These are phyloP conservation scores for Cantharellus anzutake DNA, from an alignment of 768 basidiomycete species.

Conservation along the genomic window DNA sequence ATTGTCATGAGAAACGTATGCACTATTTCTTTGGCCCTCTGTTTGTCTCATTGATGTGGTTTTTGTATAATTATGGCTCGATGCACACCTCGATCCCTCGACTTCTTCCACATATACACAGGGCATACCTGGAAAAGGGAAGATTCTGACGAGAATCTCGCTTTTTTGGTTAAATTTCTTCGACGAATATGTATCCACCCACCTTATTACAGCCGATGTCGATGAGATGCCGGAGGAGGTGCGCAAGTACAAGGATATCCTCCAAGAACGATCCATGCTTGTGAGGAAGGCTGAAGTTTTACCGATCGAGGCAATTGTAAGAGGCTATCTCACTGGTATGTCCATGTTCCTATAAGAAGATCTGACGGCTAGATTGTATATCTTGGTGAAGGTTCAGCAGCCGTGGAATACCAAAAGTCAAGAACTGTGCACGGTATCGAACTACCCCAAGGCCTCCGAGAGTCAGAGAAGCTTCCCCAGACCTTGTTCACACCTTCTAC, in stretches of 20 bases:
- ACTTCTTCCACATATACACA: conserved; percentile 16
- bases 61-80: no score
- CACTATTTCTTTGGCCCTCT: background rate
- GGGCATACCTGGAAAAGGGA: conserved; percentile 92
- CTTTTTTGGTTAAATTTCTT: conserved; percentile 91
- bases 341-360: conserved; percentile 3
- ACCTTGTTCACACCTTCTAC: conserved; percentile 94
- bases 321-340: conserved; percentile 91
- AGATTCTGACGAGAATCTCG: conserved; percentile 74
- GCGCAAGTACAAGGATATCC: conserved; percentile 48
- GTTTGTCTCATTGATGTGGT: background rate
- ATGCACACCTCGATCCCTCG: no score
- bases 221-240: conserved; percentile 72
- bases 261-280: conserved; percentile 78
- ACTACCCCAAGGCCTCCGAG: conserved; percentile 56
- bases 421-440: conserved; percentile 78
- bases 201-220: conserved; percentile 61
- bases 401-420: conserved; percentile 78
- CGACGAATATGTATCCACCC: conserved; percentile 62
- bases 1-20: conserved; percentile 83
- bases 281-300: conserved; percentile 78
- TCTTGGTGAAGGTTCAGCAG: conserved; percentile 59
- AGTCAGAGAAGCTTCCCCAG: conserved; percentile 63
- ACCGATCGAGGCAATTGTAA: conserved; percentile 86
- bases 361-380: background rate